These are phyloP conservation scores for Tricholoma bakamatsutake DNA, from an alignment of 768 basidiomycete genomes.

Conservation along the genomic window DNA sequence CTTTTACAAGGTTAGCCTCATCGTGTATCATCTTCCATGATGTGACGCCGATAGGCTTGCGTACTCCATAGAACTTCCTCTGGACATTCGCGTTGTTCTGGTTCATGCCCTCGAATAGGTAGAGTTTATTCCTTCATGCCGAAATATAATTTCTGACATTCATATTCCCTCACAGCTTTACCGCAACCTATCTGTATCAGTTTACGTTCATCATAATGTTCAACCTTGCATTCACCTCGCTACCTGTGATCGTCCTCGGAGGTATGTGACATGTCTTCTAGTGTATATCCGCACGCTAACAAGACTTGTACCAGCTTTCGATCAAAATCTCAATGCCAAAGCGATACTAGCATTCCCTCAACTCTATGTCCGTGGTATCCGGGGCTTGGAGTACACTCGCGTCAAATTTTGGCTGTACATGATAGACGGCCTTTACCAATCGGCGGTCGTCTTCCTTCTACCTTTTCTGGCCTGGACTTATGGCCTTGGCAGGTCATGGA, in stretches of 20 bases:
- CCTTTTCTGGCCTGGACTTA: conserved; percentile 72
- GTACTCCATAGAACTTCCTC: conserved; percentile 63
- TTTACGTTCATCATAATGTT: conserved; percentile 91
- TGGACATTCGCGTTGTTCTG: conserved; percentile 95
- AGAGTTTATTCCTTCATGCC: conserved; percentile 18
- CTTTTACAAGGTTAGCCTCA: conserved; percentile 82
- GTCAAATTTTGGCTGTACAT: conserved; percentile 93
- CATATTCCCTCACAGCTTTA: conserved; percentile 53
- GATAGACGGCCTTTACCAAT: conserved; percentile 92
- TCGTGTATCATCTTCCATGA: background rate
- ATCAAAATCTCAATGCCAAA: conserved; percentile 89
- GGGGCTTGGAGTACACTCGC: conserved; percentile 89
- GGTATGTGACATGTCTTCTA: conserved; percentile 37
- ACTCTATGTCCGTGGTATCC: conserved; percentile 92
- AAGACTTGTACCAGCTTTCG: conserved; percentile 56
- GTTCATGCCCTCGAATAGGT: conserved; percentile 88
- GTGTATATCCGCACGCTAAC: conserved; percentile 4
- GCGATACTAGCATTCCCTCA: conserved; percentile 91
- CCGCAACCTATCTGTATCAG: conserved; percentile 91
- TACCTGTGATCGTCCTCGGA: conserved; percentile 88
- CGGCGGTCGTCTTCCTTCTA: conserved; percentile 79
- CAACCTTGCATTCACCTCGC: conserved; percentile 89
- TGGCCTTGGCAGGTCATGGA: conserved; percentile 64
- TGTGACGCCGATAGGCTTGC: conserved; percentile 5
- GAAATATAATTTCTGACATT: conserved; percentile 5